A percentile compares a stretch with the other conserved stretches of the same genome.
Evolutionary conservation across 2,329 filamentous ascomycete genomes (phyloP).

Genomic region (Fusarium transvaalense): DNA sequence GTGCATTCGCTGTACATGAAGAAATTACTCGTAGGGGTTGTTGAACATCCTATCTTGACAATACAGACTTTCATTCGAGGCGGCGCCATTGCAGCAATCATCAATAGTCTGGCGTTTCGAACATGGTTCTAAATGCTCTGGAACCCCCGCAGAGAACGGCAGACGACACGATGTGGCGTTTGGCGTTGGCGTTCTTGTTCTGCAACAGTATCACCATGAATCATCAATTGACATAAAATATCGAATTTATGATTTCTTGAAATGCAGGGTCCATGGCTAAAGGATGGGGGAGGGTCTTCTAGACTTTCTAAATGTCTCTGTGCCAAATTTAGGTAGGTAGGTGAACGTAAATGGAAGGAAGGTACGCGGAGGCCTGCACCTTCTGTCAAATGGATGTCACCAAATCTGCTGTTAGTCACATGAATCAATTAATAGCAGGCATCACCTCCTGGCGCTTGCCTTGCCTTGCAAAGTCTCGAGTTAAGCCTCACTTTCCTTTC

Average conservation of each 20-base stretch:
- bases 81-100: constrained; percentile 27
- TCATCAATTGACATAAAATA: constrained; percentile 6
- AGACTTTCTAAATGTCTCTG: constrained; percentile 15
- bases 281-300: constrained; percentile 10
- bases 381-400: constrained; percentile 20
- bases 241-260: neutral
- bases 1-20: neutral
- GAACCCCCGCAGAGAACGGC: constrained; percentile 10
- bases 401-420: constrained; percentile 14
- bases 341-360: neutral
- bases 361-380: neutral
- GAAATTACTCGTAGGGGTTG: neutral
- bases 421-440: neutral
- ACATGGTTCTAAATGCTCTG: constrained; percentile 18
- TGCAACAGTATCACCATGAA: constrained; percentile 15
- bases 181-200: constrained; percentile 24
- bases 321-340: constrained; percentile 6
- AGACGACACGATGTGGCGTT: constrained; percentile 34
- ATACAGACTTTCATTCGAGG: constrained; percentile 17
- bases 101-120: constrained; percentile 16
- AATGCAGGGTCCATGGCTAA: constrained; percentile 21
- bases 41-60: constrained; percentile 7
- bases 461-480: neutral
- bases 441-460: neutral
- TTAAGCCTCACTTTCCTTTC: constrained; percentile 12